Conservation (phyloP, 257 asterid species). For the Lithospermum erythrorhizon region DNA sequence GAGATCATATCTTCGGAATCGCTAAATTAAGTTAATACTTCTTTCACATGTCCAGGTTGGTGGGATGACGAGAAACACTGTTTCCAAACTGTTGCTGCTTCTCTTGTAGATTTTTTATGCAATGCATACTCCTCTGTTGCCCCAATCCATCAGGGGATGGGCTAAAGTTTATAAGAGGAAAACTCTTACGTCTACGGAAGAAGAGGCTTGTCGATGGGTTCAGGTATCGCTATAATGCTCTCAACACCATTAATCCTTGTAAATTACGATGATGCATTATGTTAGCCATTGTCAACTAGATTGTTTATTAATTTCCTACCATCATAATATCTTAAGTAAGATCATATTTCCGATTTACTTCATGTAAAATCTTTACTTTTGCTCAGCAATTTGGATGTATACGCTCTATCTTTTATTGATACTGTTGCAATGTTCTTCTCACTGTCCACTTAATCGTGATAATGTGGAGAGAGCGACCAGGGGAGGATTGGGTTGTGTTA, state of each 20-base stretch:
- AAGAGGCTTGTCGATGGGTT: constrained; percentile 22
- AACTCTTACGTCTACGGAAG: constrained; percentile 27
- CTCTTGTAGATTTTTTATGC: constrained; percentile 85
- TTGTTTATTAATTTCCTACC: background rate
- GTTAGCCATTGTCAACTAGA: background rate
- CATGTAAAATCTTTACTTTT: background rate
- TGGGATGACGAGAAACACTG: constrained; percentile 87
- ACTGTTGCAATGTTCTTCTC: background rate
- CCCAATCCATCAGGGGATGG: constrained; percentile 83
- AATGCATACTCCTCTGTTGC: constrained; percentile 85
- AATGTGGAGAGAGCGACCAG: background rate
- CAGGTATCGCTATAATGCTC: constrained; percentile 27
- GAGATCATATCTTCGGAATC: background rate
- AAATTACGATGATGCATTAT: background rate
- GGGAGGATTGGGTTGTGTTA: too few relatives aligned
- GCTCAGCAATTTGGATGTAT: background rate
- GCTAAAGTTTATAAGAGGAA: constrained; percentile 54
- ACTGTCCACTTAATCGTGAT: background rate
- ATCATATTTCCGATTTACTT: background rate
- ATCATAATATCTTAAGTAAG: background rate
- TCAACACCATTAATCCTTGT: background rate
- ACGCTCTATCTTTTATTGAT: background rate
- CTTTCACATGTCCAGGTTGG: constrained; percentile 44
- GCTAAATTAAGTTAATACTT: background rate
- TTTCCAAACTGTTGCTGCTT: constrained; percentile 91